Conservation (phyloP, 2,329 filamentous ascomycete species). For the Colletotrichum gloeosporioides region DNA sequence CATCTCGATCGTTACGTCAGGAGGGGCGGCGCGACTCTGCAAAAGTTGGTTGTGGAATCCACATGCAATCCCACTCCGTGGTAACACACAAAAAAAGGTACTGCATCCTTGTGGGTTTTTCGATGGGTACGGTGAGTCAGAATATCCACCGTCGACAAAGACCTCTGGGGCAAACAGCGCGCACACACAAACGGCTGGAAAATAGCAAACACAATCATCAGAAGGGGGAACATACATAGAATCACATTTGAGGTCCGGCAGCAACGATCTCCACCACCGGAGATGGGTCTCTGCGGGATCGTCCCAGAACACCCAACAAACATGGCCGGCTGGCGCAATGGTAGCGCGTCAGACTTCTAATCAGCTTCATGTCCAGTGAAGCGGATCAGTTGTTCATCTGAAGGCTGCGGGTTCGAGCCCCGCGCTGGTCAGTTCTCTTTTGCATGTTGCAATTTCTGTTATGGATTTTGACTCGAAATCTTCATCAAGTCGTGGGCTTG, state of each 20-base stretch:
- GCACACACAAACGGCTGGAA: not conserved
- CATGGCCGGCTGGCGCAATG: slow-evolving; percentile 20
- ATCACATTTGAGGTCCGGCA: not conserved
- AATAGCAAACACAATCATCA: not conserved
- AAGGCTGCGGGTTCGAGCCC: slow-evolving; percentile 20
- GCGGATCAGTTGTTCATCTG: not conserved
- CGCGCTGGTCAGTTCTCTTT: slow-evolving; percentile 11
- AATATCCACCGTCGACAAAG: not conserved
- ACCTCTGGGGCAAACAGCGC: not conserved
- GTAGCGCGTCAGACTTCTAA: slow-evolving; percentile 22
- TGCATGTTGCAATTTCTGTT: not conserved
- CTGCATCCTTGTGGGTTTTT: not conserved
- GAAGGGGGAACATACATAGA: not conserved
- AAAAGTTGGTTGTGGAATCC: not conserved
- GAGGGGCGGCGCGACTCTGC: not conserved
- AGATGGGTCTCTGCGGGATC: not conserved
- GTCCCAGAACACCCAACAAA: no score
- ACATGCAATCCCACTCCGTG: not conserved
- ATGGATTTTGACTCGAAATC: no score
- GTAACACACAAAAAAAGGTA: not conserved
- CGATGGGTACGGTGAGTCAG: slow-evolving; percentile 5
- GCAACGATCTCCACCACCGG: not conserved
- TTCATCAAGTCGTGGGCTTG: no score
- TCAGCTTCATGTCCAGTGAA: not conserved
- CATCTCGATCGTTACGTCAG: not conserved